Evolutionary conservation across 179 eudicot genomes (phyloP).

Genomic region (Spergularia azorica): DNA sequence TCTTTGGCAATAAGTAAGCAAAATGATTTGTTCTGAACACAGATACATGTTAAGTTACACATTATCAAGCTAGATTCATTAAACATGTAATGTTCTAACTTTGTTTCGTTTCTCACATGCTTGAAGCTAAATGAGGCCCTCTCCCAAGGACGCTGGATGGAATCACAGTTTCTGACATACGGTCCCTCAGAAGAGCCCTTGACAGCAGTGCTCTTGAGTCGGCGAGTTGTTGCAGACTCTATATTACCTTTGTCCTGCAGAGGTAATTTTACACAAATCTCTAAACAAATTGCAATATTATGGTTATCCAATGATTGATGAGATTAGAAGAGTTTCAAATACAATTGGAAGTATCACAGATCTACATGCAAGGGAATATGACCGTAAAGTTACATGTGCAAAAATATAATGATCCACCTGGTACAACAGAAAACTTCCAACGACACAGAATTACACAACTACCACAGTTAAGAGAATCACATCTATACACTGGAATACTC

Average conservation of each 20-base stretch:
- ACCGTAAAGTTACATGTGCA: too few species aligned
- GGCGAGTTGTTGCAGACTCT: constrained; percentile 19
- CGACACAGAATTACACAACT: too few species aligned
- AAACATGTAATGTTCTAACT: background rate
- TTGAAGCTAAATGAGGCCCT: constrained; percentile 2
- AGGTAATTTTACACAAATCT: constrained; percentile 33
- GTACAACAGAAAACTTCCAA: too few species aligned
- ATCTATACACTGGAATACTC: too few species aligned
- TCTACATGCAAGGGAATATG: background rate
- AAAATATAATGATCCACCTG: too few species aligned
- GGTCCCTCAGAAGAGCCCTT: constrained; percentile 29
- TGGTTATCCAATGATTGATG: background rate
- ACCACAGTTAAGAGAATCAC: too few species aligned
- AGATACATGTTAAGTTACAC: too few species aligned
- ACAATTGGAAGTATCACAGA: background rate
- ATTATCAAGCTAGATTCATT: too few species aligned
- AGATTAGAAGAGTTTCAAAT: background rate
- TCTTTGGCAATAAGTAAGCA: background rate
- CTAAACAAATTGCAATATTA: background rate
- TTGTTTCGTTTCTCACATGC: background rate
- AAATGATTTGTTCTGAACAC: constrained; percentile 32
- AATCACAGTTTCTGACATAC: constrained; percentile 31
- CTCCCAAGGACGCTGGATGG: constrained; percentile 36
- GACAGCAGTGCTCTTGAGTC: constrained; percentile 28
- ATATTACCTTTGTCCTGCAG: constrained; percentile 31